Conservation (phyloP, 2,329 filamentous ascomycete species). For the Pseudogymnoascus sp. region DNA sequence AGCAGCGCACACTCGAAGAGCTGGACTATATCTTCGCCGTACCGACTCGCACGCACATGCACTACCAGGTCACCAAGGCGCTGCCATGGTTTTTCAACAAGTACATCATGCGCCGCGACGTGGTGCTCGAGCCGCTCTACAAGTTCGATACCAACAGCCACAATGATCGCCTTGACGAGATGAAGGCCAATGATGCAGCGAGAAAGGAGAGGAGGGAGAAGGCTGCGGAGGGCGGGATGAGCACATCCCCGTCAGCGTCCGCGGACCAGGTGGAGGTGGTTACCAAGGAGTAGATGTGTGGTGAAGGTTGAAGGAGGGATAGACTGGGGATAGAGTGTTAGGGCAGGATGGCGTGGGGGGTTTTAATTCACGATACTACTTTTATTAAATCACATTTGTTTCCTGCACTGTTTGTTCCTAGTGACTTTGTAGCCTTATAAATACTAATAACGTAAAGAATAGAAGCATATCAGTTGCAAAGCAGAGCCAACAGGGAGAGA, state of each 20-base stretch:
- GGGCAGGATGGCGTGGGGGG: neutral
- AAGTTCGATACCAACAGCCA: constrained; percentile 32
- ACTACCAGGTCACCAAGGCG: constrained; percentile 36
- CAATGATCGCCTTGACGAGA: neutral
- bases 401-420: neutral
- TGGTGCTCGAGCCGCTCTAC: constrained; percentile 42
- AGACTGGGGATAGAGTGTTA: neutral
- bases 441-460: neutral
- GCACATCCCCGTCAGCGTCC: neutral
- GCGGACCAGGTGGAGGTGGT: neutral
- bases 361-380: neutral
- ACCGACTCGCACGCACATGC: constrained; percentile 18
- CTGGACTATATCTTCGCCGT: constrained; percentile 38
- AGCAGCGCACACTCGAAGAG: constrained; percentile 31
- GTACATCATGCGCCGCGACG: constrained; percentile 30
- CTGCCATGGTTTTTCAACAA: constrained; percentile 44
- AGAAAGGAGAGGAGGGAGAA: constrained; percentile 5
- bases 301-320: neutral
- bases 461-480: neutral
- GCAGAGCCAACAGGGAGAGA: neutral
- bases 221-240: neutral
- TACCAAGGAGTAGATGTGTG: neutral
- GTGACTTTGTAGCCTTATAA: neutral
- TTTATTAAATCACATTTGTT: neutral
- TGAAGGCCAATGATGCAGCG: neutral